A percentile compares a stretch with the other conserved stretches of the same genome.
Evolutionary conservation across 2,329 filamentous ascomycete genomes (phyloP).

Genomic region (Macrophomina tecta): DNA sequence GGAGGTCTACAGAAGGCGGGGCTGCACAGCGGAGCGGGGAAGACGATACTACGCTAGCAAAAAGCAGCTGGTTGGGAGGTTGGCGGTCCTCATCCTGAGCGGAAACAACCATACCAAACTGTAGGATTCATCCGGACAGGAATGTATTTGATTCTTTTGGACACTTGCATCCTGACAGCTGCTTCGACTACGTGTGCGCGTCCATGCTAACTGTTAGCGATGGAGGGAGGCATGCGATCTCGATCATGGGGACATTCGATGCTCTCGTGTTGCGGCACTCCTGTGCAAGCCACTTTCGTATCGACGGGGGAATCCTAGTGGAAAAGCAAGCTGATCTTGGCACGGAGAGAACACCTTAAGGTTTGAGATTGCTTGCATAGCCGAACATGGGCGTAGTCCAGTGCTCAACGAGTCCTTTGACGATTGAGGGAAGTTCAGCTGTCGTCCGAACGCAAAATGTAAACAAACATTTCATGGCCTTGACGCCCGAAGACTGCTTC

Average conservation of each 20-base stretch:
- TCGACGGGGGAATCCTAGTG: background rate
- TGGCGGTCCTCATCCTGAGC: conserved; percentile 5
- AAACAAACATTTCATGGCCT: background rate
- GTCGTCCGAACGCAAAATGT: background rate
- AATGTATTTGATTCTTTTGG: background rate
- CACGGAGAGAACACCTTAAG: conserved; percentile 18
- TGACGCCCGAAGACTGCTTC: too few species aligned
- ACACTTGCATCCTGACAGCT: background rate
- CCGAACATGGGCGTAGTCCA: background rate
- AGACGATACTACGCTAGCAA: background rate
- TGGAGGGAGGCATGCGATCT: too few species aligned
- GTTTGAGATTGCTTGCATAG: conserved; percentile 1
- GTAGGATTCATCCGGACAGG: background rate
- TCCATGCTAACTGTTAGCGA: background rate
- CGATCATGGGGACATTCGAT: too few species aligned
- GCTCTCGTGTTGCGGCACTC: background rate
- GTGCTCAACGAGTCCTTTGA: background rate
- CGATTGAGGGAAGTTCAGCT: too few species aligned
- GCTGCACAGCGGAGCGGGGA: background rate
- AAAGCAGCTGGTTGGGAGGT: conserved; percentile 21
- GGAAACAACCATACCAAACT: background rate
- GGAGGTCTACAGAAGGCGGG: background rate
- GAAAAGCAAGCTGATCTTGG: background rate
- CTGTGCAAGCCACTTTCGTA: background rate
- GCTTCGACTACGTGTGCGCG: background rate